phyloP scores from a whole-genome alignment of 352 stramenopile genomes.

The Aphanomyces stellatus region DNA sequence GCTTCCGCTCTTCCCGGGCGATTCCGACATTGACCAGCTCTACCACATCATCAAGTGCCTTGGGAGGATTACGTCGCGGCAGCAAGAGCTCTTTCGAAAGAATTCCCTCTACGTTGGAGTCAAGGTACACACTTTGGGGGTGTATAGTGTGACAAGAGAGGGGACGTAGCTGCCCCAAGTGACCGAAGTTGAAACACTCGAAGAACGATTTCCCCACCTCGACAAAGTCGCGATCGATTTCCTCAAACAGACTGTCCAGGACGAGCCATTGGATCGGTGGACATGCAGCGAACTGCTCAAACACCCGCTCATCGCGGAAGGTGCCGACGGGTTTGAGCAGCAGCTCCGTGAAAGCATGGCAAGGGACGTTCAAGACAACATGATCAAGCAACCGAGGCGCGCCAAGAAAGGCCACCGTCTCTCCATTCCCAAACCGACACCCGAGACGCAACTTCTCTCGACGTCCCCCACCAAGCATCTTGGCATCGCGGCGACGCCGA shows the following conservation, averaged over 20 bases:
- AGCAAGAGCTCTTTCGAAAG: conserved; percentile 76
- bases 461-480: not conserved
- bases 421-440: not conserved
- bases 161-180: conserved; percentile 31
- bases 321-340: conserved; percentile 41
- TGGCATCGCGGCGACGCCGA: too few species aligned
- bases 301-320: conserved; percentile 62
- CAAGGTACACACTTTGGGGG: conserved; percentile 32
- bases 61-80: conserved; percentile 51
- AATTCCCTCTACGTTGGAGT: conserved; percentile 75
- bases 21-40: conserved; percentile 94
- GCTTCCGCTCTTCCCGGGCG: conserved; percentile 92
- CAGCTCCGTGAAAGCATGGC: conserved; percentile 66
- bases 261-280: conserved; percentile 72
- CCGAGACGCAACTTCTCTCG: not conserved
- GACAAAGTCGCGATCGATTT: conserved; percentile 61
- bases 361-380: conserved; percentile 47
- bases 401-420: not conserved
- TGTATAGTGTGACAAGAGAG: not conserved
- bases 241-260: conserved; percentile 58
- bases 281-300: conserved; percentile 66
- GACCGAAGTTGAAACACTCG: conserved; percentile 47
- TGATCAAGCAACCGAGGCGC: conserved; percentile 1
- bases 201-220: conserved; percentile 52
- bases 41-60: conserved; percentile 82